phyloP scores from a whole-genome alignment of 805 yeast genomes.

The Myxozyma geophila region DNA sequence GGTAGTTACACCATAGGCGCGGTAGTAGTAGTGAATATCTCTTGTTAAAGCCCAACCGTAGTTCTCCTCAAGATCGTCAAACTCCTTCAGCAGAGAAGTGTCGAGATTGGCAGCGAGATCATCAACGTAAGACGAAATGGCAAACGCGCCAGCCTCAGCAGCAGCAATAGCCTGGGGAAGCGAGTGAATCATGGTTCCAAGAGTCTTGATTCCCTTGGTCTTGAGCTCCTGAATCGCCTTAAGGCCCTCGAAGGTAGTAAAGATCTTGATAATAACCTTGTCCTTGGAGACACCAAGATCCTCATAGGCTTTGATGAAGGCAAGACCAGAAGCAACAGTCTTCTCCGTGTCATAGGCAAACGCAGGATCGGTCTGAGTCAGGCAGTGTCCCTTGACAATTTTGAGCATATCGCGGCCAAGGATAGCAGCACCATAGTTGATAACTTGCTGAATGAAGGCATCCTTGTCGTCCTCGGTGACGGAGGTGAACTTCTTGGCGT shows the following conservation, averaged over 20 bases:
- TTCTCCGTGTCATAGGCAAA: conserved; percentile 42
- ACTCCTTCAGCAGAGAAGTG: conserved; percentile 39
- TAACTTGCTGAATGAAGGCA: conserved; percentile 51
- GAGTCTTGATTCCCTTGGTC: conserved; percentile 41
- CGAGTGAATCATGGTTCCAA: conserved; percentile 49
- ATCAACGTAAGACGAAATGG: conserved; percentile 49
- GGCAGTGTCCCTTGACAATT: conserved; percentile 50
- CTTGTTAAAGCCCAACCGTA: conserved; percentile 44
- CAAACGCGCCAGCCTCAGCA: conserved; percentile 47
- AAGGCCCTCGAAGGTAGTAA: conserved; percentile 47
- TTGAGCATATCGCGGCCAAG: conserved; percentile 46
- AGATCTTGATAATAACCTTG: conserved; percentile 46
- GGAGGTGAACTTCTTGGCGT: conserved; percentile 39
- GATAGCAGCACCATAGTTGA: conserved; percentile 54
- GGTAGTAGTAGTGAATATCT: conserved; percentile 46
- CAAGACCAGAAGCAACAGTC: conserved; percentile 41
- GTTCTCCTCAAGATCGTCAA: conserved; percentile 40
- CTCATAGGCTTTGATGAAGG: conserved; percentile 44
- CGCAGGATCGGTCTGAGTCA: conserved; percentile 48
- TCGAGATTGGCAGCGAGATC: conserved; percentile 42
- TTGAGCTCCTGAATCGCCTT: conserved; percentile 44
- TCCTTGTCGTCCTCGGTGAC: conserved; percentile 52
- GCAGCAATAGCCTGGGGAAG: conserved; percentile 48
- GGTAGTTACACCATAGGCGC: conserved; percentile 44
- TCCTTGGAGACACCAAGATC: conserved; percentile 44